phyloP scores from a whole-genome alignment of 1,139 yeast species.

The Nematodospora anomalae region DNA sequence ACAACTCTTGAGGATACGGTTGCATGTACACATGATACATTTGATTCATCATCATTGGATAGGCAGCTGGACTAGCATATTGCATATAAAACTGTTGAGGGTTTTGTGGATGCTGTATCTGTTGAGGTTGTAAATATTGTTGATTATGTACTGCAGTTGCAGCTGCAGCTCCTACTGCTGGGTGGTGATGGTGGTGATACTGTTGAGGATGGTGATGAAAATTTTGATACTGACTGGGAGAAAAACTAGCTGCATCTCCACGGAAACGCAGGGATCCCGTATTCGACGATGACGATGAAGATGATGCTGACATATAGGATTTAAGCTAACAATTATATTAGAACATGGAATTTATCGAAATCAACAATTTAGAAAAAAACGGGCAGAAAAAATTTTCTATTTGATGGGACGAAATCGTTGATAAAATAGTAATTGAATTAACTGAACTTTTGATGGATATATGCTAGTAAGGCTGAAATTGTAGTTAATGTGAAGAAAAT shows the following conservation, averaged over 20 bases:
- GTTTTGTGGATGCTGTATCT: slow-evolving; percentile 17
- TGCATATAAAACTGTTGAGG: slow-evolving; percentile 26
- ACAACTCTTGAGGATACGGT: slow-evolving; percentile 12
- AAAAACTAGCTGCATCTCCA: slow-evolving; percentile 44
- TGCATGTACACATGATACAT: slow-evolving; percentile 8
- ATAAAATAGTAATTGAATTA: too few relatives aligned
- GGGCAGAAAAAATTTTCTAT: slow-evolving; percentile 2
- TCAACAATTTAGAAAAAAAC: slow-evolving; percentile 1
- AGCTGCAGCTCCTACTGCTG: not conserved
- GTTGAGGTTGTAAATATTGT: slow-evolving; percentile 22
- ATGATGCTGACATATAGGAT: slow-evolving; percentile 12
- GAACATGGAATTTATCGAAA: not conserved
- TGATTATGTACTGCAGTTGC: slow-evolving; percentile 12
- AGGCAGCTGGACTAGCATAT: slow-evolving; percentile 14
- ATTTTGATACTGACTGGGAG: slow-evolving; percentile 28
- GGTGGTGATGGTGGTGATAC: slow-evolving; percentile 15
- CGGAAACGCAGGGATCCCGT: slow-evolving; percentile 43
- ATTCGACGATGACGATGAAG: slow-evolving; percentile 22
- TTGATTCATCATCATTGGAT: slow-evolving; percentile 17
- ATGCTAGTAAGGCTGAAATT: too few relatives aligned
- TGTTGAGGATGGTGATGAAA: slow-evolving; percentile 13
- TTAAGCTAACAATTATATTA: not conserved
- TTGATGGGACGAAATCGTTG: not conserved
- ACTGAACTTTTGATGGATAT: too few relatives aligned
- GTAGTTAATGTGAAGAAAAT: too few relatives aligned